Evolutionary conservation across 306 rosid genomes (phyloP).

Genomic region (Urtica urens): DNA sequence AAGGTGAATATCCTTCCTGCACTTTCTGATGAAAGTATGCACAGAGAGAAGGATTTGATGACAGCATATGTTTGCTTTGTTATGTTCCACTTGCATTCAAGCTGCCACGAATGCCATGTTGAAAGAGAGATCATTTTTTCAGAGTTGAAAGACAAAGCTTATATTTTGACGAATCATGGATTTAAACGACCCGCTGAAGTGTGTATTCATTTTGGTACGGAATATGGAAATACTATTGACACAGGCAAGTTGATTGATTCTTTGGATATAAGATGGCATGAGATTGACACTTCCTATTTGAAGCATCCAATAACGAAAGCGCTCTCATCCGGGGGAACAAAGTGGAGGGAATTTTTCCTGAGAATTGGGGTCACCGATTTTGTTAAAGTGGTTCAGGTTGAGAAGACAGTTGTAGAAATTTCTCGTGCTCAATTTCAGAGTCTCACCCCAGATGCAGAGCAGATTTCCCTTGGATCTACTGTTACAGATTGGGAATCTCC

Average conservation of each 20-base stretch:
- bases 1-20: conserved; percentile 74
- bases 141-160: conserved; percentile 41
- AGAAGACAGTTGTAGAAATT: conserved; percentile 41
- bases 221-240: conserved; percentile 60
- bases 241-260: conserved; percentile 43
- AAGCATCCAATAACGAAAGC: conserved; percentile 51
- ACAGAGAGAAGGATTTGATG: conserved; percentile 40
- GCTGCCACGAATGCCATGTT: conserved; percentile 53
- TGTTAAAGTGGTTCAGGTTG: conserved; percentile 50
- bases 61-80: conserved; percentile 70
- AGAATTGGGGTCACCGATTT: conserved; percentile 70
- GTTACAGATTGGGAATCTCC: conserved; percentile 84
- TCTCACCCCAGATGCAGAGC: conserved; percentile 41
- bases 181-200: conserved; percentile 54
- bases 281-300: conserved; percentile 60
- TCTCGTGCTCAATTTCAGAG: conserved; percentile 30
- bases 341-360: conserved; percentile 81
- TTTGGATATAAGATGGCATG: conserved; percentile 62
- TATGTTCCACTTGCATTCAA: conserved; percentile 64
- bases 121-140: conserved; percentile 57
- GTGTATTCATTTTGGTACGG: conserved; percentile 67
- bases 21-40: conserved; percentile 30
- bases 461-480: conserved; percentile 42
- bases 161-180: conserved; percentile 63
- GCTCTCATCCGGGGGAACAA: conserved; percentile 39